Conservation (phyloP, 2,329 filamentous ascomycete genomes). For the Acrodontium crateriforme region DNA sequence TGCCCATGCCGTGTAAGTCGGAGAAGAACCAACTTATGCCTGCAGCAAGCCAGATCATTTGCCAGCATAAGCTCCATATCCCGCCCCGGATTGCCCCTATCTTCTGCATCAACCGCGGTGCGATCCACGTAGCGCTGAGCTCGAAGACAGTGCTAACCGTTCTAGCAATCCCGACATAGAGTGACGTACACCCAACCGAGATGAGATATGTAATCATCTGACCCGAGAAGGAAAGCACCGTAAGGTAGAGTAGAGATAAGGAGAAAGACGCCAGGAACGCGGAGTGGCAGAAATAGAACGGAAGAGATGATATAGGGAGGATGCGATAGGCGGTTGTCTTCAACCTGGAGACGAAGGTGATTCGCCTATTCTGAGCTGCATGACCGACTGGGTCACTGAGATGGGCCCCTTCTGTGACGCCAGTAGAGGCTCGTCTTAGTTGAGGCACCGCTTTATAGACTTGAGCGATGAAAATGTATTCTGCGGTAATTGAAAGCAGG, state of each 20-base stretch:
- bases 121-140: constrained; percentile 46
- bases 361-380: background rate
- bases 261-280: constrained; percentile 49
- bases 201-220: constrained; percentile 54
- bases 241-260: constrained; percentile 47
- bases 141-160: constrained; percentile 42
- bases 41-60: constrained; percentile 41
- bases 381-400: background rate
- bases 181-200: constrained; percentile 37
- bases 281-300: constrained; percentile 42
- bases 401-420: no score
- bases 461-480: constrained; percentile 40
- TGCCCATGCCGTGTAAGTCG: no score
- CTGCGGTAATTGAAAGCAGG: constrained; percentile 31
- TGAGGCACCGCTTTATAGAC: constrained; percentile 23
- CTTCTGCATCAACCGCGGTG: constrained; percentile 39
- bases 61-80: constrained; percentile 58
- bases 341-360: constrained; percentile 1
- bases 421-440: constrained; percentile 7
- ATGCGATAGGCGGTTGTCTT: constrained; percentile 10
- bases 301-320: no score
- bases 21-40: no score
- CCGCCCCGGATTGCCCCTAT: constrained; percentile 46
- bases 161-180: constrained; percentile 41
- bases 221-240: constrained; percentile 43